phyloP scores from a whole-genome alignment of 2,329 filamentous ascomycete genomes.

The Cercospora berteroae region DNA sequence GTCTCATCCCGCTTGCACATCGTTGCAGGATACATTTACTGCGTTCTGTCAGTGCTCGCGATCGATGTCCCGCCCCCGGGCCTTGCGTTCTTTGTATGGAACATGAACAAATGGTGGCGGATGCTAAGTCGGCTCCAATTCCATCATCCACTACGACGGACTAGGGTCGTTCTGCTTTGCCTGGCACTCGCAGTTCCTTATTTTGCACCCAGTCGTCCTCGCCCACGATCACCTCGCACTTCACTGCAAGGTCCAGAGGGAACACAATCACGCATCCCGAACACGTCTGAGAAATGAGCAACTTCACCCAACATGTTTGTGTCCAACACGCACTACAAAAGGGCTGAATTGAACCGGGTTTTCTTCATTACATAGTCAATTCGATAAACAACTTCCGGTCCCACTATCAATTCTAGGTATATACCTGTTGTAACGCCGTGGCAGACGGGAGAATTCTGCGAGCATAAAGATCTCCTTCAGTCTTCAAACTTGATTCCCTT shows the following conservation, averaged over 20 bases:
- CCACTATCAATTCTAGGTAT: background rate
- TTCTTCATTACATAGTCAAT: background rate
- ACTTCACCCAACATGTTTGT: background rate
- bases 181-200: background rate
- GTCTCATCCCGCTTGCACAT: background rate
- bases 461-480: conserved; percentile 40
- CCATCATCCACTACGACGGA: background rate
- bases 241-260: background rate
- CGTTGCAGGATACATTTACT: background rate
- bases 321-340: background rate
- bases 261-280: background rate
- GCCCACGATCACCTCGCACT: background rate
- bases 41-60: background rate
- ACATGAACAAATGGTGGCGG: background rate
- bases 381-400: background rate
- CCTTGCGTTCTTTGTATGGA: background rate
- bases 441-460: background rate
- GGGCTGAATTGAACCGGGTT: background rate
- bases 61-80: background rate
- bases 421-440: background rate
- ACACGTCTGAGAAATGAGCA: background rate
- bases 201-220: background rate
- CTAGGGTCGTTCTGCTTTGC: background rate
- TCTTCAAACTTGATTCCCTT: conserved; percentile 96
- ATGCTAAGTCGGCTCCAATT: background rate